phyloP scores from a whole-genome alignment of 2,329 filamentous ascomycete genomes.

The Curvularia hawaiiensis region DNA sequence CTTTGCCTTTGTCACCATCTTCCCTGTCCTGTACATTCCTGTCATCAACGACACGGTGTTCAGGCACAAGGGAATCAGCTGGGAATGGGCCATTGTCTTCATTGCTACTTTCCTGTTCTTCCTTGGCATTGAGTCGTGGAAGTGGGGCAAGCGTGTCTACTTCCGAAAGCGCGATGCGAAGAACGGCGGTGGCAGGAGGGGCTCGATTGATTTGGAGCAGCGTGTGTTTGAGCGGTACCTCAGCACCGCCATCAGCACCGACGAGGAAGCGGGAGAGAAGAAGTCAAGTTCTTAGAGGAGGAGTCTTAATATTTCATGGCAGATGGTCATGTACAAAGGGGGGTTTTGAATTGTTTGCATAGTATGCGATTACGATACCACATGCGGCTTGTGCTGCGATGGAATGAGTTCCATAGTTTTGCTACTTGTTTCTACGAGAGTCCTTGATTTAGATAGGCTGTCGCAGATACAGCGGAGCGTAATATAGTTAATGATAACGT shows the following conservation, averaged over 20 bases:
- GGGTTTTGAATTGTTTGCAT: constrained; percentile 24
- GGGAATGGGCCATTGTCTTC: constrained; percentile 74
- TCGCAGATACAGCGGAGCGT: too few relatives aligned
- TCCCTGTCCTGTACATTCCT: constrained; percentile 63
- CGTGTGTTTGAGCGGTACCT: constrained; percentile 42
- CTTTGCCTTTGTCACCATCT: constrained; percentile 37
- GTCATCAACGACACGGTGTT: constrained; percentile 69
- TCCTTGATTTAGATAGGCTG: too few relatives aligned
- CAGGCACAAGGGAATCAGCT: constrained; percentile 67
- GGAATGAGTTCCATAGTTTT: constrained; percentile 18
- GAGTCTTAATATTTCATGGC: constrained; percentile 5
- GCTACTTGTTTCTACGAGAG: neutral
- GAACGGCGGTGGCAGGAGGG: constrained; percentile 26
- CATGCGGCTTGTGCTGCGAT: constrained; percentile 18
- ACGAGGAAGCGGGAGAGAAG: constrained; percentile 34
- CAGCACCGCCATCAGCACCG: constrained; percentile 40
- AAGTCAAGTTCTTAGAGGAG: constrained; percentile 13
- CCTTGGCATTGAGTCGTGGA: constrained; percentile 67
- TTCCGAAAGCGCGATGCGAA: constrained; percentile 36
- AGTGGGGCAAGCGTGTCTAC: constrained; percentile 64
- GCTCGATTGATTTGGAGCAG: constrained; percentile 39
- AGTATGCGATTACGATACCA: constrained; percentile 33
- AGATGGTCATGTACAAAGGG: constrained; percentile 7
- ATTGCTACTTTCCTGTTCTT: constrained; percentile 68
- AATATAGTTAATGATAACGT: too few relatives aligned